Conservation (phyloP, 345 rosid genomes). For the Salix udensis region DNA sequence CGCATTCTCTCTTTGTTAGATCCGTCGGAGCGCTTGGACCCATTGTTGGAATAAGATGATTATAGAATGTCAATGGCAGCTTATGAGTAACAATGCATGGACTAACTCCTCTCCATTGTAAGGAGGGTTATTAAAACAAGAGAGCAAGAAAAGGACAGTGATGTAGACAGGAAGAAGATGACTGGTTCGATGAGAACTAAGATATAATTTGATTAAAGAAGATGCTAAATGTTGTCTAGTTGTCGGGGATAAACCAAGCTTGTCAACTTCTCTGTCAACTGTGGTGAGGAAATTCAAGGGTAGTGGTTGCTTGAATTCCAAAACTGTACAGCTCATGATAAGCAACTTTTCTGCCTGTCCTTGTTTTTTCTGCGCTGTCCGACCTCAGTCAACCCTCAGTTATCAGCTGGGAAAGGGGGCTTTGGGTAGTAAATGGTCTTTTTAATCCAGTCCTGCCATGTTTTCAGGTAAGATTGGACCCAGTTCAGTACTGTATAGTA, state of each 20-base stretch:
- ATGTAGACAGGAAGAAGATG: not conserved
- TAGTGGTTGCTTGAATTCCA: not conserved
- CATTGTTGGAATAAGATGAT: constrained; percentile 14
- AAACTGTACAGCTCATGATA: constrained; percentile 1
- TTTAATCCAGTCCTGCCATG: not conserved
- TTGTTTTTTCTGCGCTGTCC: not conserved
- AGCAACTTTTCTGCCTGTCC: not conserved
- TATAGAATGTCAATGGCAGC: not conserved
- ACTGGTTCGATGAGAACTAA: constrained; percentile 26
- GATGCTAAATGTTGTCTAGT: constrained; percentile 15
- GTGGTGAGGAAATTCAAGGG: constrained; percentile 15
- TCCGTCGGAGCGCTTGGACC: constrained; percentile 33
- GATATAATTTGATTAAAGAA: constrained; percentile 8
- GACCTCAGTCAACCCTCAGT: not conserved
- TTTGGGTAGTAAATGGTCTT: not conserved
- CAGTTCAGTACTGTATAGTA: not conserved
- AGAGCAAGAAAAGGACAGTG: constrained; percentile 7
- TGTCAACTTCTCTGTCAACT: not conserved
- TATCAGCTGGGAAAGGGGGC: not conserved
- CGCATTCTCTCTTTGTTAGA: constrained; percentile 43
- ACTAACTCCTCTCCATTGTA: not conserved
- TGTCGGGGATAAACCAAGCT: constrained; percentile 11
- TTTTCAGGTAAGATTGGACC: not conserved
- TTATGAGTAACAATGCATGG: not conserved
- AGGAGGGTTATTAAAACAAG: constrained; percentile 17